Base-by-base conservation (phyloP, 306 rosid species). In the Pyrus bretschneideri region DNA sequence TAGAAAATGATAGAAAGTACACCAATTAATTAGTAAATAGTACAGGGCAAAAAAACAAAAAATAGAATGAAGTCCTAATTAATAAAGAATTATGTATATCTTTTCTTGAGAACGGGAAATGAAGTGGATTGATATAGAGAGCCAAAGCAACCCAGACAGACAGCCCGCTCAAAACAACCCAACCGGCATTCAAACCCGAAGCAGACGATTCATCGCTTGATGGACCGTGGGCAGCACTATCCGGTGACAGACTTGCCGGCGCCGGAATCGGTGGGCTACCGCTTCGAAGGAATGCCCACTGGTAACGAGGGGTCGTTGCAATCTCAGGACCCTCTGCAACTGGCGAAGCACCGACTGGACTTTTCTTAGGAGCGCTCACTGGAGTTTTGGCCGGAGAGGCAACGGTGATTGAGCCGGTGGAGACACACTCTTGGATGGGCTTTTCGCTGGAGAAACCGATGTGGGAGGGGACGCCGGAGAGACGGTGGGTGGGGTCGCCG, bases 291-390 rank as follows among this genome's bases (percentile, higher is more conserved):
- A 75, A 88, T 83, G 4, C 80, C 75, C 0, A 73, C 79, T 9
- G 88, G 45, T 31, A 84, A 44, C 21, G 80, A 89, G 0, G 93
- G 4, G 95, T 72, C 9, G 83, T 73, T 4, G 87, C 79, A 54
- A 61, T 58, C 30, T 87, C 78, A 1, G 96, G 97, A 1, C 62
- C 85, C 67, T 89, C 88, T 4, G 93, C 78, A 27, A 63, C 84
- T 9, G 86, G 64, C 4, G 86, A 88, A 51, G 84, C 5, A 51
- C 44, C 68, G 27, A 61, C 71, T 10, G 88, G 87, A 17, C 40
- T 30, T 30, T 3, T 18, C 11, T 61, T 82, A 4, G 92, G 93
- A 25, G 88, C 3, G 65, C 46, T 76, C 59, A 52, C 76, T 6
- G 88, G 85, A 12, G 83, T 10, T 3, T 55, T 31, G 5, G 72